Evolutionary conservation across 495 filamentous ascomycete species (phyloP).

Genomic region (Rhypophila decipiens): DNA sequence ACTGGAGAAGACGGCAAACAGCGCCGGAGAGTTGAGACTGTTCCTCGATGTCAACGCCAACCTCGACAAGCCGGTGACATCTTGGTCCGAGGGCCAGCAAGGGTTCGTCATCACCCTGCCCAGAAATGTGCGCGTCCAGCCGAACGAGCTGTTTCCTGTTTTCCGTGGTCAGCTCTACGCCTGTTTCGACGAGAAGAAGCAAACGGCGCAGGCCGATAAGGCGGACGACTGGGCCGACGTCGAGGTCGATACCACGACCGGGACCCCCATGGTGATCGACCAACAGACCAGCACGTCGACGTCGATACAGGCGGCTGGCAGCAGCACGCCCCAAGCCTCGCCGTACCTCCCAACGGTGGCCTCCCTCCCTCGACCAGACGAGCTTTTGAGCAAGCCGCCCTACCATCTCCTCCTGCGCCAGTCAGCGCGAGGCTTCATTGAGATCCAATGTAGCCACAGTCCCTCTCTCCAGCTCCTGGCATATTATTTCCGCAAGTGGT

Average conservation of each 20-base stretch:
- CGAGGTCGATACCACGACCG: slow-evolving; percentile 17
- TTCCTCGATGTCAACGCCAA: slow-evolving; percentile 22
- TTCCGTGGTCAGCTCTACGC: slow-evolving; percentile 20
- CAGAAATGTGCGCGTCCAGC: slow-evolving; percentile 14
- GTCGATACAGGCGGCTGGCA: not conserved
- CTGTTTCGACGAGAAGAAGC: slow-evolving; percentile 20
- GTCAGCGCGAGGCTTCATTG: slow-evolving; percentile 11
- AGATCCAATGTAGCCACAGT: slow-evolving; percentile 35
- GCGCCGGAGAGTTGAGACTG: slow-evolving; percentile 14
- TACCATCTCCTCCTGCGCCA: slow-evolving; percentile 29
- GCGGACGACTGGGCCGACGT: slow-evolving; percentile 30
- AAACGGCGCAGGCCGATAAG: not conserved
- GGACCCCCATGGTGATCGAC: slow-evolving; percentile 11
- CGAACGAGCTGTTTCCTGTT: slow-evolving; percentile 18
- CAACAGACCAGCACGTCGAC: not conserved
- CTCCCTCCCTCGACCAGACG: slow-evolving; percentile 27
- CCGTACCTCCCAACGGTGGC: slow-evolving; percentile 25
- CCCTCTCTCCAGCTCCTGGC: slow-evolving; percentile 30
- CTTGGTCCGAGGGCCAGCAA: slow-evolving; percentile 16
- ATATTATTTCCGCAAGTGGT: slow-evolving; percentile 33
- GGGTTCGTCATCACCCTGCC: slow-evolving; percentile 29
- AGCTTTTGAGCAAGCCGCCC: slow-evolving; percentile 31
- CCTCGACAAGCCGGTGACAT: slow-evolving; percentile 3
- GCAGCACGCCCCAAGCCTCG: slow-evolving; percentile 4
- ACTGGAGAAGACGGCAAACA: slow-evolving; percentile 14